These are phyloP conservation scores for Citrus trifoliata DNA, from an alignment of 345 rosid species.

Conservation along the genomic window DNA sequence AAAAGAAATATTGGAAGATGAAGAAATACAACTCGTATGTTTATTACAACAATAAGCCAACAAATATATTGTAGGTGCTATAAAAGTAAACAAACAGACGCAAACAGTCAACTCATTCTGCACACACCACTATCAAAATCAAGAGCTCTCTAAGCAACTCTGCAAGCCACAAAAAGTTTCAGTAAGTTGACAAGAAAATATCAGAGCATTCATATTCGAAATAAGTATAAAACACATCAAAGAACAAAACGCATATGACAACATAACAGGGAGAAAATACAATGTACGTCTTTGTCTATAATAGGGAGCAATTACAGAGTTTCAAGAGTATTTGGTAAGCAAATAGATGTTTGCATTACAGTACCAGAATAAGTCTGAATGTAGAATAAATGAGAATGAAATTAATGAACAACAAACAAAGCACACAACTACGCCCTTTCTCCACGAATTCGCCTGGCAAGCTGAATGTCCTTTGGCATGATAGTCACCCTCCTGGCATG, in stretches of 20 bases:
- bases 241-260: not conserved
- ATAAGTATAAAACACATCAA: not conserved
- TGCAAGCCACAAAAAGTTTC: not conserved
- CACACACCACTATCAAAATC: not conserved
- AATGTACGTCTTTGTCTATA: not conserved
- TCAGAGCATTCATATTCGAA: not conserved
- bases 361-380: not conserved
- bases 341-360: not conserved
- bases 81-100: not conserved
- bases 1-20: not conserved
- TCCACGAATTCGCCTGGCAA: conserved; percentile 32
- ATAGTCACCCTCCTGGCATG: conserved; percentile 40
- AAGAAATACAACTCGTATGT: not conserved
- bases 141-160: not conserved
- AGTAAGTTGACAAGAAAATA: not conserved
- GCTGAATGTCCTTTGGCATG: conserved; percentile 44
- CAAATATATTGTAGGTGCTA: not conserved
- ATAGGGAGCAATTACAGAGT: not conserved
- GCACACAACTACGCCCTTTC: conserved; percentile 27
- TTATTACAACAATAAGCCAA: not conserved
- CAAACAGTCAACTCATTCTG: not conserved
- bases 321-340: not conserved
- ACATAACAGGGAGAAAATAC: too few relatives aligned
- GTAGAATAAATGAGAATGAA: not conserved
- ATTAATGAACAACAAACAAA: conserved; percentile 6